Conservation (phyloP, 345 rosid species). For the Mangifera indica region DNA sequence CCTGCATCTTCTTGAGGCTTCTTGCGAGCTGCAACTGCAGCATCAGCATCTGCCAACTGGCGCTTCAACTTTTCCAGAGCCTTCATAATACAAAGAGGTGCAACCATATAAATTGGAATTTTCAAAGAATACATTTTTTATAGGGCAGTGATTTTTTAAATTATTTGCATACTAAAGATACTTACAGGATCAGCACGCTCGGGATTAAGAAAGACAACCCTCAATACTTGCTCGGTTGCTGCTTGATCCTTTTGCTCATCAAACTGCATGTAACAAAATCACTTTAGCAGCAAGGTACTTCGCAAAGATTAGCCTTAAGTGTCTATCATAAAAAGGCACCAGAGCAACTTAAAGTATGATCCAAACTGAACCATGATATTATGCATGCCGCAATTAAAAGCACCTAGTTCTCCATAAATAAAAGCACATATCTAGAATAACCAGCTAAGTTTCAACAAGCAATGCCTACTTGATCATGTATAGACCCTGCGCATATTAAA, state of each 20-base stretch:
- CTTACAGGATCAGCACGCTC: conserved; percentile 77
- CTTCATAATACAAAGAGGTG: conserved; percentile 27
- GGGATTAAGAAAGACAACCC: conserved; percentile 81
- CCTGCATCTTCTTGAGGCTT: conserved; percentile 83
- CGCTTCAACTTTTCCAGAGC: conserved; percentile 84
- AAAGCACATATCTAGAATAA: too few relatives aligned
- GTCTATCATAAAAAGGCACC: neutral
- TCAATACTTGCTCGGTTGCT: conserved; percentile 74
- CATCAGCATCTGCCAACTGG: conserved; percentile 86
- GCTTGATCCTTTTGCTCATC: conserved; percentile 92
- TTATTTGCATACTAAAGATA: neutral
- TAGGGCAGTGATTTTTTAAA: neutral
- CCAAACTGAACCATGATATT: neutral
- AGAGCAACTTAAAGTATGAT: conserved; percentile 1
- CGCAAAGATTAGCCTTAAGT: neutral
- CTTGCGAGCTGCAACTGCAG: conserved; percentile 76
- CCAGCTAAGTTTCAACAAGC: conserved; percentile 10
- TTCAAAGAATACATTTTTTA: neutral
- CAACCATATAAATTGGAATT: neutral
- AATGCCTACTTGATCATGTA: neutral
- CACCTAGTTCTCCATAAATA: neutral
- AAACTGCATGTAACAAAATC: conserved; percentile 50
- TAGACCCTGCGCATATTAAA: neutral
- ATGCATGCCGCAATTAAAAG: conserved; percentile 5
- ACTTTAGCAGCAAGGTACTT: neutral